Evolutionary conservation across 139 green algal species (phyloP).

Genomic region (Picochlorum sp.): DNA sequence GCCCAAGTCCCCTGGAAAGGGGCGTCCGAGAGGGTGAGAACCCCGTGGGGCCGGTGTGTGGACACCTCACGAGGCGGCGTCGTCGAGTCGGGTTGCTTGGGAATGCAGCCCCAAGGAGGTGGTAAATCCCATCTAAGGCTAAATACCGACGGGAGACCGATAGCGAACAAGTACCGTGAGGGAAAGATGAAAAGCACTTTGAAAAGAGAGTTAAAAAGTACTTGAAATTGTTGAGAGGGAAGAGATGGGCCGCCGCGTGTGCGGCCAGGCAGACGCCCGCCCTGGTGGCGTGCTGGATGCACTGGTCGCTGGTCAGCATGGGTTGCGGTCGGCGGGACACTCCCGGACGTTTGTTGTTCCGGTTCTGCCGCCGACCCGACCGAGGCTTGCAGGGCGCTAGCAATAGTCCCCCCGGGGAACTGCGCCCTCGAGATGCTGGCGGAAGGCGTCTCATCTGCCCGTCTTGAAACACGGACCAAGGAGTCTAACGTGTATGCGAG

Average conservation of each 20-base stretch:
- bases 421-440: conserved; percentile 73
- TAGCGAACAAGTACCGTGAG: conserved; percentile 95
- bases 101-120: conserved; percentile 86
- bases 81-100: conserved; percentile 83
- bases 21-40: conserved; percentile 79
- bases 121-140: conserved; percentile 92
- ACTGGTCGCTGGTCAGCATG: conserved; percentile 73
- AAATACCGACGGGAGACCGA: conserved; percentile 88
- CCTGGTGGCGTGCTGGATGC: conserved; percentile 51
- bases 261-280: conserved; percentile 60
- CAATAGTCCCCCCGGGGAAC: conserved; percentile 44
- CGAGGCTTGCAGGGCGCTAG: conserved; percentile 61
- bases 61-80: conserved; percentile 62
- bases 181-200: conserved; percentile 97
- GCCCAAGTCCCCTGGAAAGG: conserved; percentile 70
- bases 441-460: conserved; percentile 67
- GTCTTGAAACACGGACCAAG: conserved; percentile 97
- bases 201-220: conserved; percentile 95
- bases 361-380: conserved; percentile 48
- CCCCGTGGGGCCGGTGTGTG: conserved; percentile 56
- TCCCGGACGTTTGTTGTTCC: conserved; percentile 38
- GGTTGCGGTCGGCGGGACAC: conserved; percentile 62
- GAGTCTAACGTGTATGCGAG: conserved; percentile 91
- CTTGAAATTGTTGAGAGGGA: conserved; percentile 92
- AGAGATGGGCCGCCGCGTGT: conserved; percentile 66